Conservation (phyloP, 208 protist species). For the Crithidia expoeki region DNA sequence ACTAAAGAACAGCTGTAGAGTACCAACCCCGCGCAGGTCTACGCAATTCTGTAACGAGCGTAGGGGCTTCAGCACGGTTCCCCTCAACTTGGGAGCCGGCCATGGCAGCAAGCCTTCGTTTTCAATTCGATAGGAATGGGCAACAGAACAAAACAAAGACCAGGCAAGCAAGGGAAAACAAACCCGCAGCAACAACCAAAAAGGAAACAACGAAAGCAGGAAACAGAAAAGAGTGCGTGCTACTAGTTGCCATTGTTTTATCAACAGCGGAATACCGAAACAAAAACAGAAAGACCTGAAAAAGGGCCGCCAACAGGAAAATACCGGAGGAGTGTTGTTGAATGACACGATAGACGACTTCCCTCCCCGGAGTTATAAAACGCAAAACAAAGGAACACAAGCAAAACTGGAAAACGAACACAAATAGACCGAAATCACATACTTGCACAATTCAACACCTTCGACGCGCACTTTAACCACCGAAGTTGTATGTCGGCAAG, state of each 20-base stretch:
- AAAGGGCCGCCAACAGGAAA: neutral
- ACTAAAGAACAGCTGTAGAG: no score
- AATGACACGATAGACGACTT: no score
- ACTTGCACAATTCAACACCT: neutral
- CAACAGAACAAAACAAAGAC: constrained; percentile 12
- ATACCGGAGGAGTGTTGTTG: no score
- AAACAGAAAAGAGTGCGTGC: neutral
- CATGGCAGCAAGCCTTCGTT: no score
- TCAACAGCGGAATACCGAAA: no score
- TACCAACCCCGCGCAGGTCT: no score
- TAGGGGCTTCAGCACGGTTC: no score
- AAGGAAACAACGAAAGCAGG: constrained; percentile 7
- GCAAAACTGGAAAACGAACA: constrained; percentile 10
- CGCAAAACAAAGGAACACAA: neutral
- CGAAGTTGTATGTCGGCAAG: constrained; percentile 77
- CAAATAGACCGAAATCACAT: neutral
- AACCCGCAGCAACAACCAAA: constrained; percentile 3
- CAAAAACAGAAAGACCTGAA: neutral
- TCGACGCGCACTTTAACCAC: constrained; percentile 34
- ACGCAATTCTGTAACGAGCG: neutral
- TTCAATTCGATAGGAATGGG: neutral
- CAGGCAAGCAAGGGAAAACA: neutral
- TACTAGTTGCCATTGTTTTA: no score
- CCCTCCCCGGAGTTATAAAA: no score
- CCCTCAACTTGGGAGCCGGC: no score